Evolutionary conservation across 2,329 filamentous ascomycete genomes (phyloP).

Genomic region (Fusarium sacchari): DNA sequence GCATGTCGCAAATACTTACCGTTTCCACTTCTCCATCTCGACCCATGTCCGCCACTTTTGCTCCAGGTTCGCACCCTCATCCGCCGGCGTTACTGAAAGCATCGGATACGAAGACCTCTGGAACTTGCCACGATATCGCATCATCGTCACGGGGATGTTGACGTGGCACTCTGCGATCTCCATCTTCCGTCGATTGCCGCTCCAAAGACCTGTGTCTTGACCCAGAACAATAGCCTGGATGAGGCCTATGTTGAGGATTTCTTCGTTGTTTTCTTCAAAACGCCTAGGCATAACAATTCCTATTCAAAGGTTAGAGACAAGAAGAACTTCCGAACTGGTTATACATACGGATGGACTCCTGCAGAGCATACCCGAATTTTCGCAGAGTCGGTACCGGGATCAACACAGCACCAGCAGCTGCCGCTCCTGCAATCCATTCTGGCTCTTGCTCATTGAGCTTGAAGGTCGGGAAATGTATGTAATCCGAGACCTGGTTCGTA

Average conservation of each 20-base stretch:
- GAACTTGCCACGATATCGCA: constrained; percentile 67
- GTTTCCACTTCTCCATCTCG: constrained; percentile 72
- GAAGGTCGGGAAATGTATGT: constrained; percentile 71
- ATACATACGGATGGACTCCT: constrained; percentile 60
- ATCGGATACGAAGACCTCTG: constrained; percentile 63
- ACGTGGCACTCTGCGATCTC: constrained; percentile 64
- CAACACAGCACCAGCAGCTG: constrained; percentile 68
- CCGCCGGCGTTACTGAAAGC: constrained; percentile 61
- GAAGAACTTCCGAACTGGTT: neutral
- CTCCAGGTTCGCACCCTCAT: constrained; percentile 66
- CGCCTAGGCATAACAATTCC: constrained; percentile 46
- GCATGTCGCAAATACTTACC: constrained; percentile 48
- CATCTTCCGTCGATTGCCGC: constrained; percentile 65
- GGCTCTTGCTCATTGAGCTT: constrained; percentile 64
- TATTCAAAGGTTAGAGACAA: constrained; percentile 13
- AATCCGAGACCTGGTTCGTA: constrained; percentile 65
- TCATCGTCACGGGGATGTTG: constrained; percentile 60
- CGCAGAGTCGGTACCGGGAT: constrained; percentile 67
- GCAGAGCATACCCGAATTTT: constrained; percentile 68
- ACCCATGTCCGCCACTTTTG: constrained; percentile 74
- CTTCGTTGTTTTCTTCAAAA: constrained; percentile 61
- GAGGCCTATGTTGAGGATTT: constrained; percentile 58
- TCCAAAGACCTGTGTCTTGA: constrained; percentile 64
- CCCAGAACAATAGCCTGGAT: constrained; percentile 61
- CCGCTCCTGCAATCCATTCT: constrained; percentile 68